Base-by-base conservation (phyloP, 2,329 filamentous ascomycete genomes). In the Paramyrothecium sp. region DNA sequence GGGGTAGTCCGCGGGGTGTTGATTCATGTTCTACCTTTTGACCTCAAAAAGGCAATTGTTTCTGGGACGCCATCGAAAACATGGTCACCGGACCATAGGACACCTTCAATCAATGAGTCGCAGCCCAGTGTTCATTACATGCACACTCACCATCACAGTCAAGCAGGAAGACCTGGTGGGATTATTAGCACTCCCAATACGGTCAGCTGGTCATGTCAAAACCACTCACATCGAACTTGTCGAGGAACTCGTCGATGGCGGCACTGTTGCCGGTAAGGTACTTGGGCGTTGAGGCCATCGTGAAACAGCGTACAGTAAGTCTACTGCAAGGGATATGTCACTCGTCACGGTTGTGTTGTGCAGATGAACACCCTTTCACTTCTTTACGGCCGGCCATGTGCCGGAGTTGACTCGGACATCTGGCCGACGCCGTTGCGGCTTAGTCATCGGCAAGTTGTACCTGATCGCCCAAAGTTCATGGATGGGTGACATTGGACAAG, bases 21-120 rank as follows among this genome's bases (percentile, higher is more conserved):
- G 20, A 22, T 33, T 41, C 23, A 17, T 49, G 44, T 20, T 57
- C 48, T 58, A 93, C 92, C 92, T 86, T 86, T 90, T 57, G 86
- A 88, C 68, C 91, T 88, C 61, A 99, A 79, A 75, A 96, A 81
- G 60, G 92, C 85, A 41, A 99, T 78, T 0, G 92, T 96, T 75
- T 97, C 92, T 4, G 91, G 89, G 5, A 92, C 88, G 54, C 89
- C 90, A 16, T 91, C 88, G 65, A 95, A 97, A 12, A 96, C 80
- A 71, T 94, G 89, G 70, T 97, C 92, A 53, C 95, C 95, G 17
- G 93, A 97, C 95, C 95, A 99, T 59, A 99, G 81, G 41, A 99
- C 95, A 70, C 94, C 93, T 96, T 38, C 38, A 20, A 13, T n/a
- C 17, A 41, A 22, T 34, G 21, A 56, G 11, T 17, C 23, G 22